phyloP scores from a whole-genome alignment of 257 asterid genomes.

The Solanum corneliomulleri region DNA sequence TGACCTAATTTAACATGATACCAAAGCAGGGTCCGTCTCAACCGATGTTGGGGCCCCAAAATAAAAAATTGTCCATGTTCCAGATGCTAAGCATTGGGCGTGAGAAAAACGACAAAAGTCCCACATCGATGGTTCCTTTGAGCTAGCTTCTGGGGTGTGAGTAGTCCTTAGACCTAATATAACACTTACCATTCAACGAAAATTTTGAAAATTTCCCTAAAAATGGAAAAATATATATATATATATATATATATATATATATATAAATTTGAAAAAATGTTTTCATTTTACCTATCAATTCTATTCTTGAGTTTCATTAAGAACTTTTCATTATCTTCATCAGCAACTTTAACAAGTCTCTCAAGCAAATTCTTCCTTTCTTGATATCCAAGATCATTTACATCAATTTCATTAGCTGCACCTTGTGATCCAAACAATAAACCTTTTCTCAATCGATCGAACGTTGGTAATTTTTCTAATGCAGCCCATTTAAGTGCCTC shows the following conservation, averaged over 20 bases:
- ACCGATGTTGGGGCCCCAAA: too few species aligned
- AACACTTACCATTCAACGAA: background rate
- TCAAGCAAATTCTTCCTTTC: conserved; percentile 38
- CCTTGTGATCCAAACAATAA: conserved; percentile 49
- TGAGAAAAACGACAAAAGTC: too few species aligned
- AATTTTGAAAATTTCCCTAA: background rate
- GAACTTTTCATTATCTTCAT: conserved; percentile 56
- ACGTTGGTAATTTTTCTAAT: conserved; percentile 57
- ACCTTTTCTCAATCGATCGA: conserved; percentile 56
- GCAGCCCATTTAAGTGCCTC: conserved; percentile 64
- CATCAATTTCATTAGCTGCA: conserved; percentile 30
- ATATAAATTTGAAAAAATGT: background rate
- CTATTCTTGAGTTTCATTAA: conserved; percentile 47
- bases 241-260: too few species aligned
- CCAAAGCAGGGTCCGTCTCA: too few species aligned
- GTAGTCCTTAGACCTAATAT: too few species aligned
- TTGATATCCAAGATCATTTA: conserved; percentile 27
- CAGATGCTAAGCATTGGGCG: too few species aligned
- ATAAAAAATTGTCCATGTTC: too few species aligned
- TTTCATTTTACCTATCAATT: conserved; percentile 37
- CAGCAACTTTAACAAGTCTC: conserved; percentile 33
- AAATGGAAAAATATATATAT: background rate
- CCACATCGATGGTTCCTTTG: too few species aligned
- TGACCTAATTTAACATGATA: too few species aligned
- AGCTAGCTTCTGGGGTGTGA: too few species aligned